Evolutionary conservation across 2,329 filamentous ascomycete species (phyloP).

Genomic region (Alternaria sp.): DNA sequence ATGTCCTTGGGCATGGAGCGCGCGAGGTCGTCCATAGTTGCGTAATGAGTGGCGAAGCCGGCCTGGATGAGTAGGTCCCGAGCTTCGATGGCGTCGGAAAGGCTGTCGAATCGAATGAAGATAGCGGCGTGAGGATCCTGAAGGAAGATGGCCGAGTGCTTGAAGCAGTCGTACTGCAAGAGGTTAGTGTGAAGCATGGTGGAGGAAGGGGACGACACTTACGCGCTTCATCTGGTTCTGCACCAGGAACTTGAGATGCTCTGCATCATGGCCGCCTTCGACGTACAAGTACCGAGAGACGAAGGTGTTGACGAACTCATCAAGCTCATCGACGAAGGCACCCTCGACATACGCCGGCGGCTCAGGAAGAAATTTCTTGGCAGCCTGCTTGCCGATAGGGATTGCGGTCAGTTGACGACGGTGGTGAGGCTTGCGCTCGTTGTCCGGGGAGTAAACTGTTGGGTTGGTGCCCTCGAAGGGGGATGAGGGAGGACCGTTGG

Average conservation of each 20-base stretch:
- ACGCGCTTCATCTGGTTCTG: slow-evolving; percentile 40
- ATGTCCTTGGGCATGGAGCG: slow-evolving; percentile 35
- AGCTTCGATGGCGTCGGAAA: slow-evolving; percentile 43
- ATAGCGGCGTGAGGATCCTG: neutral
- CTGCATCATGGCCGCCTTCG: slow-evolving; percentile 28
- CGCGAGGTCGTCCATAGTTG: slow-evolving; percentile 32
- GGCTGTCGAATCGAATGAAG: slow-evolving; percentile 44
- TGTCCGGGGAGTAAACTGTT: slow-evolving; percentile 37
- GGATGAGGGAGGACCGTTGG: slow-evolving; percentile 29
- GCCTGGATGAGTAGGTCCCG: slow-evolving; percentile 30
- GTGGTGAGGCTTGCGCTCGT: slow-evolving; percentile 23
- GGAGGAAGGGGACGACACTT: slow-evolving; percentile 11
- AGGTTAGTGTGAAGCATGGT: slow-evolving; percentile 20
- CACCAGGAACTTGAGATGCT: slow-evolving; percentile 31
- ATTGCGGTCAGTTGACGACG: slow-evolving; percentile 20
- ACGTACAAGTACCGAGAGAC: slow-evolving; percentile 37
- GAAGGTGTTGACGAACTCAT: slow-evolving; percentile 21
- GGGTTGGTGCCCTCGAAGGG: slow-evolving; percentile 37
- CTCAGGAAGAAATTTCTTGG: slow-evolving; percentile 19
- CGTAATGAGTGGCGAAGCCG: slow-evolving; percentile 27
- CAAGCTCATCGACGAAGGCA: slow-evolving; percentile 37
- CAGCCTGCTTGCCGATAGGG: slow-evolving; percentile 10
- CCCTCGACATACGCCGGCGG: slow-evolving; percentile 18
- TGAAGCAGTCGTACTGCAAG: slow-evolving; percentile 36
- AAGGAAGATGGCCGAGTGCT: slow-evolving; percentile 30